Evolutionary conservation across 257 asterid species (phyloP).

Genomic region (Solanum lignicaule): DNA sequence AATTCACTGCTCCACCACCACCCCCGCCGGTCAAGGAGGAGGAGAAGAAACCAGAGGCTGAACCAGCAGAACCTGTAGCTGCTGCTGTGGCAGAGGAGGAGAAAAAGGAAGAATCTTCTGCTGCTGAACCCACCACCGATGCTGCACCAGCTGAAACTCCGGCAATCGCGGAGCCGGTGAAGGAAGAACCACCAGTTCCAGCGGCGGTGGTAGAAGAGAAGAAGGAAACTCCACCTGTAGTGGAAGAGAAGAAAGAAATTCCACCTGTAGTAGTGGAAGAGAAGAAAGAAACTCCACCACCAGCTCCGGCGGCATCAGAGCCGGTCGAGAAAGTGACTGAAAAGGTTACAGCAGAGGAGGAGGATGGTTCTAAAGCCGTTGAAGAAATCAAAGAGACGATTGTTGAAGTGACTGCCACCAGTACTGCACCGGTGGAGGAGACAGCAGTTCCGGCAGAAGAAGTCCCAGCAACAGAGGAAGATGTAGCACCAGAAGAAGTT

Average conservation of each 20-base stretch:
- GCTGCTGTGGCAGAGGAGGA: not conserved
- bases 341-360: slow-evolving; percentile 1
- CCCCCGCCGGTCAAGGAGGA: slow-evolving; percentile 20
- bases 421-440: slow-evolving; percentile 14
- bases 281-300: not conserved
- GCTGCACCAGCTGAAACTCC: not conserved
- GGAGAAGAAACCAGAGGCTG: slow-evolving; percentile 3
- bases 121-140: not conserved
- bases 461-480: slow-evolving; percentile 18
- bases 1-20: slow-evolving; percentile 40
- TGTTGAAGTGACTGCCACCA: slow-evolving; percentile 25
- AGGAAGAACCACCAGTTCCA: not conserved
- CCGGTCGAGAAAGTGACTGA: slow-evolving; percentile 3
- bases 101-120: not conserved
- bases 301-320: slow-evolving; percentile 3
- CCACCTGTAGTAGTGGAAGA: not conserved
- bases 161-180: not conserved
- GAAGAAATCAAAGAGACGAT: slow-evolving; percentile 58
- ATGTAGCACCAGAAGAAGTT: slow-evolving; percentile 47
- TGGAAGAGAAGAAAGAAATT: slow-evolving; percentile 4
- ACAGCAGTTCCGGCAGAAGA: not conserved
- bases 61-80: not conserved
- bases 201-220: not conserved
- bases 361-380: slow-evolving; percentile 12
- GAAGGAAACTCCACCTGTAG: not conserved